phyloP scores from a whole-genome alignment of 305 asterid genomes.

The Plantago lanceolata region DNA sequence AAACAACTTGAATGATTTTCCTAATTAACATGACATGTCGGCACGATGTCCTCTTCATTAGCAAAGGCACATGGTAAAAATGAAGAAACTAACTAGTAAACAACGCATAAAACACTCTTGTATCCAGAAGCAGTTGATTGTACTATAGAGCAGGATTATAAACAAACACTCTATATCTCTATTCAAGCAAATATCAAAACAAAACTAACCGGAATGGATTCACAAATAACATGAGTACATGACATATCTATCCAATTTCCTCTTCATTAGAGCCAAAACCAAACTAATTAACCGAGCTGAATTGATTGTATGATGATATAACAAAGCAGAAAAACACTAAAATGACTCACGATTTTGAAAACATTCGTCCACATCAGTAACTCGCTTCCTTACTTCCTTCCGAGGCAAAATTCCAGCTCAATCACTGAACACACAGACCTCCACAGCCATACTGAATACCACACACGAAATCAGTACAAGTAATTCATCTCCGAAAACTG shows the following conservation, averaged over 20 bases:
- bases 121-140: neutral
- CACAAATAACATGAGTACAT: neutral
- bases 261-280: neutral
- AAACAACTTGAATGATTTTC: neutral
- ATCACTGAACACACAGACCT: conserved; percentile 24
- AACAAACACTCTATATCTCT: neutral
- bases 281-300: conserved; percentile 1
- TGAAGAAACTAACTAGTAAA: neutral
- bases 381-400: conserved; percentile 27
- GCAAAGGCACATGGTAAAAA: too few relatives aligned
- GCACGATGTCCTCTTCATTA: neutral
- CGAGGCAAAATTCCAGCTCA: conserved; percentile 25
- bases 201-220: too few relatives aligned
- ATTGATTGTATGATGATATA: conserved; percentile 2
- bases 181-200: neutral
- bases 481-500: conserved; percentile 14
- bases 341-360: conserved; percentile 71
- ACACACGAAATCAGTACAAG: conserved; percentile 4
- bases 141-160: too few relatives aligned
- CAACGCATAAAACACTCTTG: neutral
- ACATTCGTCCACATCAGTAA: conserved; percentile 95
- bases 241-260: neutral
- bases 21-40: neutral
- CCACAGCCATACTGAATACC: conserved; percentile 25
- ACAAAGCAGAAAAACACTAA: conserved; percentile 14